Conservation (phyloP, 2,329 filamentous ascomycete genomes). For the Hirsutella rhossiliensis region DNA sequence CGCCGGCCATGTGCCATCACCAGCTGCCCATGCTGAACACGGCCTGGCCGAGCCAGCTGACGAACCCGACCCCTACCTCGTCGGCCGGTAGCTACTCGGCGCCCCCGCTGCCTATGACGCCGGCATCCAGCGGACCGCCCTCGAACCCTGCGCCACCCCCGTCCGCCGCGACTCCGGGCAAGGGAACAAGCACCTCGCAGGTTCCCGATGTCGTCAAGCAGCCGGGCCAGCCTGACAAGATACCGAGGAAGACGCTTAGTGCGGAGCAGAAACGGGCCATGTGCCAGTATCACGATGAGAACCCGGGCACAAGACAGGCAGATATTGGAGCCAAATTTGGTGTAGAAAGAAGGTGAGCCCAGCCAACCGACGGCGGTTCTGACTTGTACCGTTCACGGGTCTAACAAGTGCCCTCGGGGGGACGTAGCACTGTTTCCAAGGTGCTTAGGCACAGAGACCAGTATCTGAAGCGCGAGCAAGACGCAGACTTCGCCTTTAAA, state of each 20-base stretch:
- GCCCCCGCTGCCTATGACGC: constrained; percentile 46
- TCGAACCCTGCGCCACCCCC: constrained; percentile 7
- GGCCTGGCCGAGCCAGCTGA: constrained; percentile 73
- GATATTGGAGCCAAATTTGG: constrained; percentile 94
- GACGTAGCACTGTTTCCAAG: constrained; percentile 86
- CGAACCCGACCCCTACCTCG: constrained; percentile 47
- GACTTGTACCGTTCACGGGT: too few relatives aligned
- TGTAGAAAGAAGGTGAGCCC: constrained; percentile 82
- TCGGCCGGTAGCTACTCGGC: constrained; percentile 39
- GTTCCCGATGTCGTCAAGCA: constrained; percentile 12
- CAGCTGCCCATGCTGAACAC: constrained; percentile 59
- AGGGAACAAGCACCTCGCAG: neutral
- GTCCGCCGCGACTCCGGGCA: neutral
- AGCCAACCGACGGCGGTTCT: too few relatives aligned
- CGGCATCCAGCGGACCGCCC: constrained; percentile 37
- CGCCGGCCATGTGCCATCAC: constrained; percentile 38
- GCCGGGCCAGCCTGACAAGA: constrained; percentile 40
- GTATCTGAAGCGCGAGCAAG: constrained; percentile 74
- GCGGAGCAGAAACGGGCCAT: constrained; percentile 83
- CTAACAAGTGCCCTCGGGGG: neutral
- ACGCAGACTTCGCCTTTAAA: constrained; percentile 54
- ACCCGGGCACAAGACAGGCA: constrained; percentile 85
- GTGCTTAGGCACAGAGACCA: constrained; percentile 91
- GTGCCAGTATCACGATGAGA: constrained; percentile 86
- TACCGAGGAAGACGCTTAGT: constrained; percentile 69